Evolutionary conservation across 2,329 filamentous ascomycete genomes (phyloP).

Genomic region (Endothia cerciana): DNA sequence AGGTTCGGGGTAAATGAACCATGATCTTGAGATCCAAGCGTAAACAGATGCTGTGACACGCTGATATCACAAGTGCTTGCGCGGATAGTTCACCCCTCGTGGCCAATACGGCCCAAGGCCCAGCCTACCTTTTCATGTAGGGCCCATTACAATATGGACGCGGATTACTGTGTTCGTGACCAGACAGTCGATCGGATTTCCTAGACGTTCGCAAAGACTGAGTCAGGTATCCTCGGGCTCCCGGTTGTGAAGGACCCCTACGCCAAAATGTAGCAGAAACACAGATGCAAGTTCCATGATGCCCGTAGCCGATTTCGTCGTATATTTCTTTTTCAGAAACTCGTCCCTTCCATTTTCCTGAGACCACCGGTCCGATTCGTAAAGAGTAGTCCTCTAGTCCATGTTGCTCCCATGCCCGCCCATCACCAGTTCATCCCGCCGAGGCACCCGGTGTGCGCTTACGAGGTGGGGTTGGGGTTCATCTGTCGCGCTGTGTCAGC

Average conservation of each 20-base stretch:
- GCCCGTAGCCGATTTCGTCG: slow-evolving; percentile 24
- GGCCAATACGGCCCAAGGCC: not conserved
- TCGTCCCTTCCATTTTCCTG: slow-evolving; percentile 26
- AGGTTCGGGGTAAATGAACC: not conserved
- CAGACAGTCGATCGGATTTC: slow-evolving; percentile 29
- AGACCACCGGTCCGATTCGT: slow-evolving; percentile 15
- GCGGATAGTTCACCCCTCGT: too few relatives aligned
- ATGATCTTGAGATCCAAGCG: not conserved
- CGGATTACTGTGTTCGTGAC: slow-evolving; percentile 4
- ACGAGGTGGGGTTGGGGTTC: slow-evolving; percentile 31
- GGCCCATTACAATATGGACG: not conserved
- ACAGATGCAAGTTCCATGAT: slow-evolving; percentile 28
- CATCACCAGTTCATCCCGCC: slow-evolving; percentile 26
- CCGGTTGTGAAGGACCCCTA: slow-evolving; percentile 23
- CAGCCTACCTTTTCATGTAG: not conserved
- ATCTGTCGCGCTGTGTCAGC: slow-evolving; percentile 27
- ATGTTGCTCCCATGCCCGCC: slow-evolving; percentile 23
- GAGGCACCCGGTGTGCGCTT: slow-evolving; percentile 23
- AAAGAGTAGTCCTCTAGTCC: slow-evolving; percentile 23
- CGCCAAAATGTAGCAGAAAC: slow-evolving; percentile 28
- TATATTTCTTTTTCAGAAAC: slow-evolving; percentile 17
- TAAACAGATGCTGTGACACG: not conserved
- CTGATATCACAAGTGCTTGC: not conserved
- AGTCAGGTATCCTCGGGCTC: slow-evolving; percentile 28
- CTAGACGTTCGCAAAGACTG: slow-evolving; percentile 29